Conservation (phyloP, 805 yeast species). For the Aciculoconidium aculeatum region DNA sequence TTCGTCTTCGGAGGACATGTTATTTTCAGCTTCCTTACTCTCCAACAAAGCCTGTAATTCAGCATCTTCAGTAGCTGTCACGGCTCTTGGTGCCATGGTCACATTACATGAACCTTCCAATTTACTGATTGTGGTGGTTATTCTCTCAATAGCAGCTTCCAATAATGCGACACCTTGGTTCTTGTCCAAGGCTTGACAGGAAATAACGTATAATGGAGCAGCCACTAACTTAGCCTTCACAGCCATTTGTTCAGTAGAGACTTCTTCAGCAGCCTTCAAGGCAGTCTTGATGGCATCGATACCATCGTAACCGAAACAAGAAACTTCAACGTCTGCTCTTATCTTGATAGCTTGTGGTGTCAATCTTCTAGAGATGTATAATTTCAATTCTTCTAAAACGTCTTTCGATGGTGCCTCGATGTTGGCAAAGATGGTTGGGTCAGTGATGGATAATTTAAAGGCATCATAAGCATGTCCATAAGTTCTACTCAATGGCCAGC, state of each 20-base stretch:
- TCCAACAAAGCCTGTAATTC: slow-evolving; percentile 94
- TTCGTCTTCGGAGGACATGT: slow-evolving; percentile 78
- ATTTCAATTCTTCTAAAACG: slow-evolving; percentile 75
- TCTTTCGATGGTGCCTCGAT: slow-evolving; percentile 66
- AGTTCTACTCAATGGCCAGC: slow-evolving; percentile 95
- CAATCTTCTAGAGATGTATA: slow-evolving; percentile 85
- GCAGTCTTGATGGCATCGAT: slow-evolving; percentile 94
- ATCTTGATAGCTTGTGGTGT: slow-evolving; percentile 98
- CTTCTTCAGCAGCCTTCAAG: slow-evolving; percentile 75
- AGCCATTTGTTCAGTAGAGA: slow-evolving; percentile 78
- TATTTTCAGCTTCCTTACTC: slow-evolving; percentile 83
- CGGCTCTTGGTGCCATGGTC: slow-evolving; percentile 98
- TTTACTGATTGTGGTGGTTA: slow-evolving; percentile 60
- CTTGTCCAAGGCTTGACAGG: slow-evolving; percentile 90
- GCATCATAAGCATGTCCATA: slow-evolving; percentile 98
- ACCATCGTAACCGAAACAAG: slow-evolving; percentile 96
- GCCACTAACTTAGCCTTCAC: slow-evolving; percentile 94
- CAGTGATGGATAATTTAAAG: slow-evolving; percentile 92
- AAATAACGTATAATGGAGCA: slow-evolving; percentile 91
- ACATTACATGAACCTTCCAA: slow-evolving; percentile 85
- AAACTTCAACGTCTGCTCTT: slow-evolving; percentile 97
- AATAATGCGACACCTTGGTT: slow-evolving; percentile 77
- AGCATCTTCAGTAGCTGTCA: slow-evolving; percentile 96
- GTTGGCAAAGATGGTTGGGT: slow-evolving; percentile 79
- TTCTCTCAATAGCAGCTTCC: slow-evolving; percentile 72